Conservation (phyloP, 805 yeast species). For the Kuraishia molischiana region DNA sequence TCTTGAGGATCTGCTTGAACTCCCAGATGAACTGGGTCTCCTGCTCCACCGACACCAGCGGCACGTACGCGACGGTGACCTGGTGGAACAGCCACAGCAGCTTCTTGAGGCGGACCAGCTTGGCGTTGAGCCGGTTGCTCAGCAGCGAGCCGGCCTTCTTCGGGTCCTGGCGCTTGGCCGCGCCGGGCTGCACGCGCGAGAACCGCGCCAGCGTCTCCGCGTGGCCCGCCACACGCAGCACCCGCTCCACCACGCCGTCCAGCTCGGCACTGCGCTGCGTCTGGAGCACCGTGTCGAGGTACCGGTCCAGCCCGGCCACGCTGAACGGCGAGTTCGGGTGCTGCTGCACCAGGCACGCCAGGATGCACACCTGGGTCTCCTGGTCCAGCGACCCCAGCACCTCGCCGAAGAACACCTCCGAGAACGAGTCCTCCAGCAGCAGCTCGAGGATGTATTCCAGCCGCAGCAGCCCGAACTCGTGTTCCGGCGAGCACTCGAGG, state of each 20-base stretch:
- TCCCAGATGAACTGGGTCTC: constrained; percentile 13
- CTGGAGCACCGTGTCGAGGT: not conserved
- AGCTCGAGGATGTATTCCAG: not conserved
- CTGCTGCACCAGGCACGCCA: not conserved
- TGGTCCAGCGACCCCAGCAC: not conserved
- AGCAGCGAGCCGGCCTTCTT: too few species aligned
- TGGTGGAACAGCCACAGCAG: constrained; percentile 22
- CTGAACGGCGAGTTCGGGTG: not conserved
- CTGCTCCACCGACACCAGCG: constrained; percentile 7
- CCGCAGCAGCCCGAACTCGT: not conserved
- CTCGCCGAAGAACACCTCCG: not conserved
- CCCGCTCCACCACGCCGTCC: not conserved
- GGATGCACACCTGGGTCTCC: not conserved
- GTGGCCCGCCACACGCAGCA: not conserved
- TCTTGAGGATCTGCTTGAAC: constrained; percentile 17
- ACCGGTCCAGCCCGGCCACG: not conserved
- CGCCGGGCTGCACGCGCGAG: not conserved
- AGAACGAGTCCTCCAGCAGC: not conserved
- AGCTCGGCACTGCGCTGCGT: not conserved
- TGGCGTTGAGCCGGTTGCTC: constrained; percentile 1
- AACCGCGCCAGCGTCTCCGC: not conserved
- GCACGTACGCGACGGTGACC: constrained; percentile 13
- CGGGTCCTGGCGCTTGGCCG: too few species aligned
- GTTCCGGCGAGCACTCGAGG: not conserved
- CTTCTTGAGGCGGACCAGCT: constrained; percentile 14